phyloP scores from a whole-genome alignment of 2,329 filamentous ascomycete species.

The Talaromyces atroroseus region DNA sequence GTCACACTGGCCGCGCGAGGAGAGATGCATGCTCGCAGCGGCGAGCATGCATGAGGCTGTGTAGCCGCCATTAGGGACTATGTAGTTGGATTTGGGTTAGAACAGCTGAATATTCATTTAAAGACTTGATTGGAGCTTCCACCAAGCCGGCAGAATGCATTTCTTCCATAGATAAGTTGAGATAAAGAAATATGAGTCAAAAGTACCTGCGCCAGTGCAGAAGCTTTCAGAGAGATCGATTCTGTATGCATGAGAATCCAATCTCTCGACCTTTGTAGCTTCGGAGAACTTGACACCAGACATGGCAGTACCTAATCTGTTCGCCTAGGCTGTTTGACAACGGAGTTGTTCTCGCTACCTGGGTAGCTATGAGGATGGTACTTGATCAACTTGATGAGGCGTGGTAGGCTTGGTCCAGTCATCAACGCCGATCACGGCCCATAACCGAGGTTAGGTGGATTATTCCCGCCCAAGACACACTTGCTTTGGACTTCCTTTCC shows the following conservation, averaged over 20 bases:
- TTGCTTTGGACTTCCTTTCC: too few species aligned
- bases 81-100: background rate
- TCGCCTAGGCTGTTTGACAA: background rate
- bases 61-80: conserved; percentile 1
- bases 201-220: background rate
- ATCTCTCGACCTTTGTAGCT: background rate
- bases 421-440: too few species aligned
- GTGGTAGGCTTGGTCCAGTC: too few species aligned
- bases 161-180: background rate
- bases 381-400: too few species aligned
- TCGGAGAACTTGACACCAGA: background rate
- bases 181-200: background rate
- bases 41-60: background rate
- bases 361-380: too few species aligned
- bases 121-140: background rate
- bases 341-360: background rate
- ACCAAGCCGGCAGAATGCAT: background rate
- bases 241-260: background rate
- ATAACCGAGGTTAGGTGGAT: too few species aligned
- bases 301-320: background rate
- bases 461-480: too few species aligned
- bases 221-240: background rate
- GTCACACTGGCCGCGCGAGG: background rate
- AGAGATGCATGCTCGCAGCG: background rate
- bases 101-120: background rate